A percentile compares a stretch with the other conserved stretches of the same genome.
phyloP scores from a whole-genome alignment of 768 basidiomycete genomes.

The Sporobolomyces roseus region DNA sequence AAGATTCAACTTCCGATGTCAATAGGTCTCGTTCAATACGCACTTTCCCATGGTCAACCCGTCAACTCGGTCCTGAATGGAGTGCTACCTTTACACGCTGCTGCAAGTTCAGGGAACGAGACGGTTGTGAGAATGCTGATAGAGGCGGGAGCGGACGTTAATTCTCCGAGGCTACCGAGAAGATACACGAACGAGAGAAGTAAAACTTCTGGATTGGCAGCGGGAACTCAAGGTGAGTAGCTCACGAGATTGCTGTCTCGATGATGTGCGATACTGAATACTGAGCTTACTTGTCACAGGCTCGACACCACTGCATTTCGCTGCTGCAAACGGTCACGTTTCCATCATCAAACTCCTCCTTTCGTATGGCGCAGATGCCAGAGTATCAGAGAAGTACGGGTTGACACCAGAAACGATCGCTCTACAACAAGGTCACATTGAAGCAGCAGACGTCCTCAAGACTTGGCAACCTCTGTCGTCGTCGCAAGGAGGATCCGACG shows the following conservation, averaged over 20 bases:
- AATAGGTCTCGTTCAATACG: conserved; percentile 76
- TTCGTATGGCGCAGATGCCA: conserved; percentile 73
- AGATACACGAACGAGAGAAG: conserved; percentile 51
- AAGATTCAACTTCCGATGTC: background rate
- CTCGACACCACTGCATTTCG: conserved; percentile 86
- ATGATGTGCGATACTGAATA: background rate
- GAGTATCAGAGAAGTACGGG: conserved; percentile 84
- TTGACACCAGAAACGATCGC: conserved; percentile 81
- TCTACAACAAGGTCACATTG: conserved; percentile 69
- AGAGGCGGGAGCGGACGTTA: conserved; percentile 94
- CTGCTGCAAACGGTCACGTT: conserved; percentile 88
- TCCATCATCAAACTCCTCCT: conserved; percentile 73
- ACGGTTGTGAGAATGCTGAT: conserved; percentile 82
- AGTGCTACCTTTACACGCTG: conserved; percentile 93
- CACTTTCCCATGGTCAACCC: conserved; percentile 87
- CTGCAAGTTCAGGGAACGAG: conserved; percentile 83
- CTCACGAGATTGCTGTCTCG: background rate
- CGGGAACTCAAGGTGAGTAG: conserved; percentile 56
- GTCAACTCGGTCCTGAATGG: conserved; percentile 94
- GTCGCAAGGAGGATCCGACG: conserved; percentile 5
- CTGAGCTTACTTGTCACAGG: conserved; percentile 5
- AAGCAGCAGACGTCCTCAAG: conserved; percentile 70
- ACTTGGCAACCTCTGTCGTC: conserved; percentile 47
- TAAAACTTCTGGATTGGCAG: conserved; percentile 42
- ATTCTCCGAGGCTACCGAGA: conserved; percentile 64